Evolutionary conservation across 345 rosid species (phyloP), one percentile per base, ranked within the genome.

Genomic region (Populus deltoides): DNA sequence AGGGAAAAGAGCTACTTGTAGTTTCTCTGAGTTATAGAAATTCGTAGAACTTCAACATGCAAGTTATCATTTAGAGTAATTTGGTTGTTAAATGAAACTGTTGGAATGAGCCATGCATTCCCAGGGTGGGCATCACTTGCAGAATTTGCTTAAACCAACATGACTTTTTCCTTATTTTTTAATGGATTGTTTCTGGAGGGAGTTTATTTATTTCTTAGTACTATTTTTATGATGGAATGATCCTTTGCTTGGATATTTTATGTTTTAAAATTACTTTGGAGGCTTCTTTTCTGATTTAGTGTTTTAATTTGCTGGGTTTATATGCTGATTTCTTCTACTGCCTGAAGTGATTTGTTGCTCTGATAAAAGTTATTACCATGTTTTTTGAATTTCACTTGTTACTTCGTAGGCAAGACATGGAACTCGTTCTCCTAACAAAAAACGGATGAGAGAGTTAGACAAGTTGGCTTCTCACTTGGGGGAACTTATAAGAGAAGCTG

Each of bases 401-500:
- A 11, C 47, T 75, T 59, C 49, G 11, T 80, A 96, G 99, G 94
- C 97, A 82, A 90, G 99, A 81, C 99, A 93, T 73, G 98, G 99
- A 63, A 92, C 99, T 80, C 98, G 97, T 68, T 86, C 97, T 73
- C 99, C 99, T 4, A 92, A 98, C n/a, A 90, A 89, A 86, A 93
- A 92, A 72, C 86, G 97, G 74, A 87, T 90, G 85, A 80, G 86
- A 76, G 98, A 93, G 78, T 73, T 96, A 75, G 95, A 92, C 47
- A 79, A 47, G 79, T 76, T 94, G 87, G 89, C 97, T 73, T 82
- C 84, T 73, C 94, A 82, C 79, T 75, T 92, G 74, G 87, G 86
- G 74, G 89, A 85, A 78, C 81, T 92, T 24, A 57, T 91, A 62
- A 86, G 81, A 72, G 90, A 89, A 68, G 93, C 90, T n/a, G 83